These are phyloP conservation scores for Boletus semigastroideus DNA, from an alignment of 1,284 basidiomycete genomes.

Conservation along the genomic window DNA sequence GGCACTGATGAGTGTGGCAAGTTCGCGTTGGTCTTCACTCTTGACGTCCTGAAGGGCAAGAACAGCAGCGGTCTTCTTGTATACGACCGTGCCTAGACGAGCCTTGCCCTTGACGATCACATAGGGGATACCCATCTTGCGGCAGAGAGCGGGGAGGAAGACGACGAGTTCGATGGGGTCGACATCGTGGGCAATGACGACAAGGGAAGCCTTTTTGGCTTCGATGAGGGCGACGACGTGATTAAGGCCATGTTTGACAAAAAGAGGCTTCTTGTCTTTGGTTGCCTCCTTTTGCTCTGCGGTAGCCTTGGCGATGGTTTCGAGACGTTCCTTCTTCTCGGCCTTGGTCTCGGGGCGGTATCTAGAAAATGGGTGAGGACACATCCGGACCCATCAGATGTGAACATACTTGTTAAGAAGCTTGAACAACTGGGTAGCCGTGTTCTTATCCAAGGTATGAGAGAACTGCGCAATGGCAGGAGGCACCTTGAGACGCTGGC, in stretches of 20 bases:
- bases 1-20: constrained; percentile 89
- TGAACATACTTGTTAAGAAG: constrained; percentile 88
- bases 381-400: neutral
- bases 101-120: constrained; percentile 99
- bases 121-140: constrained; percentile 99
- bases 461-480: constrained; percentile 98
- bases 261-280: constrained; percentile 92
- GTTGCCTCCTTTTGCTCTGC: constrained; percentile 77
- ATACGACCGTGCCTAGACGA: constrained; percentile 93
- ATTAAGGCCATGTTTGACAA: constrained; percentile 97
- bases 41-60: constrained; percentile 91
- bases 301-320: constrained; percentile 70
- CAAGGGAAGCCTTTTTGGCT: constrained; percentile 96
- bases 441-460: constrained; percentile 99
- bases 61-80: constrained; percentile 98
- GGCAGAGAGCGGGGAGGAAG: constrained; percentile 97
- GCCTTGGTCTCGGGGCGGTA: constrained; percentile 92
- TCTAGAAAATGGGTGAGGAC: constrained; percentile 19
- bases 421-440: constrained; percentile 97
- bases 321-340: constrained; percentile 97
- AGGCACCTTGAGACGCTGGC: constrained; percentile 98
- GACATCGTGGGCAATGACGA: constrained; percentile 97
- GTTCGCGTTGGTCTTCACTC: constrained; percentile 92
- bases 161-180: constrained; percentile 99
- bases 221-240: constrained; percentile 94